Evolutionary conservation across 2,329 filamentous ascomycete genomes (phyloP).

Genomic region (Pseudohalonectria lignicola): DNA sequence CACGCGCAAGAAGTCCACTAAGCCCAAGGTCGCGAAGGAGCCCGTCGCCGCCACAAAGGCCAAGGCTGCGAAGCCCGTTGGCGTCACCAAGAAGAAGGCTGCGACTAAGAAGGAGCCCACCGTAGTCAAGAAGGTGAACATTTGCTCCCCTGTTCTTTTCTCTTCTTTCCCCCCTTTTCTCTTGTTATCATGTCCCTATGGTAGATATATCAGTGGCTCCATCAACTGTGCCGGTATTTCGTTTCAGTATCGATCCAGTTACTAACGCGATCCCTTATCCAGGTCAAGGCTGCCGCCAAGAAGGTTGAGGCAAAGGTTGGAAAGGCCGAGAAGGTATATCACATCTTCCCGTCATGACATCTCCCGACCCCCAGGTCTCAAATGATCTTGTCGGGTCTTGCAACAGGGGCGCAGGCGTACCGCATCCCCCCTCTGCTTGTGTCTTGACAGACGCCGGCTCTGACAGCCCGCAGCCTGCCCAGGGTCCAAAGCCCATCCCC

Average conservation of each 20-base stretch:
- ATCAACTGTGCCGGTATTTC: not conserved
- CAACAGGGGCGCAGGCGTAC: no score
- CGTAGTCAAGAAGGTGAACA: slow-evolving; percentile 18
- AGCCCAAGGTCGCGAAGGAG: slow-evolving; percentile 8
- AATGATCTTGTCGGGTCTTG: no score
- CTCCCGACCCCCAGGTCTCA: no score
- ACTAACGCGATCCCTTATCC: not conserved
- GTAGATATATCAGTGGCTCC: not conserved
- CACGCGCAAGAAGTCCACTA: slow-evolving; percentile 20
- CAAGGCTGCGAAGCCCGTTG: slow-evolving; percentile 18
- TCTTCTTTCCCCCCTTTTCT: not conserved
- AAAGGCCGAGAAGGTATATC: slow-evolving; percentile 1
- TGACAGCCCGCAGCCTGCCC: no score
- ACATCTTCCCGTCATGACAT: no score
- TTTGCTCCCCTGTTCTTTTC: not conserved
- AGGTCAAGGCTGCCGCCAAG: slow-evolving; percentile 17
- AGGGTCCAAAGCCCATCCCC: no score
- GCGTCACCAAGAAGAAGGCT: slow-evolving; percentile 24
- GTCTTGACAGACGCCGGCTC: no score
- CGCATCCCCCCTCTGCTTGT: no score
- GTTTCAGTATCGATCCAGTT: no score
- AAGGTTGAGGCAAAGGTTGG: slow-evolving; percentile 2
- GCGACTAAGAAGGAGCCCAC: slow-evolving; percentile 22
- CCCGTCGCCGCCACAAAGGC: slow-evolving; percentile 10
- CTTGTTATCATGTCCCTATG: not conserved